Evolutionary conservation across 345 rosid species (phyloP).

Genomic region (Populus nigra): DNA sequence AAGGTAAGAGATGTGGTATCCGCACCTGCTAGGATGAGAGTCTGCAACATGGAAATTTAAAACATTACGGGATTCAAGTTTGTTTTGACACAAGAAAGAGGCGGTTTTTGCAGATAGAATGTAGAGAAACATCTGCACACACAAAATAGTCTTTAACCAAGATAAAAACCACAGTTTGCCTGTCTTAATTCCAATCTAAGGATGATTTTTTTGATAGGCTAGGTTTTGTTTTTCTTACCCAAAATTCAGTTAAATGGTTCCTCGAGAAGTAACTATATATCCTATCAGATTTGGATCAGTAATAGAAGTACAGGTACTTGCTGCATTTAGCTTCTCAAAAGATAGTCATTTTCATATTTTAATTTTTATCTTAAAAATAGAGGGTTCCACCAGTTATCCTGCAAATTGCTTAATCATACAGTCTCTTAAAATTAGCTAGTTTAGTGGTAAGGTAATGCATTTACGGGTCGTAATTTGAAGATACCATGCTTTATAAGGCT

Average conservation of each 20-base stretch:
- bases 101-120: not conserved
- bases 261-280: not conserved
- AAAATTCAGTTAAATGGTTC: not conserved
- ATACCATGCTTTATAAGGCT: not conserved
- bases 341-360: too few relatives aligned
- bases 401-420: too few relatives aligned
- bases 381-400: too few relatives aligned
- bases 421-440: too few relatives aligned
- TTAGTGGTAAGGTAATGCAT: too few relatives aligned
- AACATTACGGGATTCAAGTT: not conserved
- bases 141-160: not conserved
- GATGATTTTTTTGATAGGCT: not conserved
- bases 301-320: too few relatives aligned
- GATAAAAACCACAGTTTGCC: not conserved
- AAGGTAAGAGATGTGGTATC: constrained; percentile 41
- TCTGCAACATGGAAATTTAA: constrained; percentile 24
- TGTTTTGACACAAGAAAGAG: not conserved
- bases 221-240: not conserved
- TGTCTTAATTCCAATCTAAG: not conserved
- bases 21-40: constrained; percentile 46
- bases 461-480: not conserved
- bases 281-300: too few relatives aligned
- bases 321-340: too few relatives aligned
- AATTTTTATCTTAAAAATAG: too few relatives aligned
- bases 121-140: not conserved